A percentile compares a stretch with the other conserved stretches of the same genome.
phyloP scores from a whole-genome alignment of 192 early-diverging fungal species.

The Coemansia sp. region DNA sequence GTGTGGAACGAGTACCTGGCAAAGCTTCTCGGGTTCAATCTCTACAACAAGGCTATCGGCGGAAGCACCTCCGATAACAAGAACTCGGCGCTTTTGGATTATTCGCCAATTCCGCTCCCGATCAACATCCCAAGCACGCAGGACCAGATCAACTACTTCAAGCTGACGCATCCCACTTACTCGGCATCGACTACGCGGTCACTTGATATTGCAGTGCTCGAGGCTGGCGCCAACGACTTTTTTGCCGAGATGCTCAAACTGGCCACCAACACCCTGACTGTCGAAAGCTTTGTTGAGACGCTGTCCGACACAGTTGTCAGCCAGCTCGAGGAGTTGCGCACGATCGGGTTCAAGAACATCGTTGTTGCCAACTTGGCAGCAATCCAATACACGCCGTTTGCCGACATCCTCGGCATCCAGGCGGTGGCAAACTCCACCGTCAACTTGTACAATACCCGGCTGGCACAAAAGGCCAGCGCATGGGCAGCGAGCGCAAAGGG shows the following conservation, averaged over 20 bases:
- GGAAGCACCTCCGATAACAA: slow-evolving; percentile 31
- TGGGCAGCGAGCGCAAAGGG: slow-evolving; percentile 31
- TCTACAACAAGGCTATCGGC: slow-evolving; percentile 36
- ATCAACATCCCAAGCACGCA: slow-evolving; percentile 41
- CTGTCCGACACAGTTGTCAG: slow-evolving; percentile 20
- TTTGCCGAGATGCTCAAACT: slow-evolving; percentile 34
- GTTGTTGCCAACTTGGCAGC: slow-evolving; percentile 36
- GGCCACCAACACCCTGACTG: slow-evolving; percentile 13
- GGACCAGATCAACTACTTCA: slow-evolving; percentile 40
- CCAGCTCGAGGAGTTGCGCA: slow-evolving; percentile 38
- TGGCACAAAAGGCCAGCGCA: slow-evolving; percentile 24
- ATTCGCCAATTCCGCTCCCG: slow-evolving; percentile 8
- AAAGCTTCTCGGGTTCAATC: slow-evolving; percentile 23
- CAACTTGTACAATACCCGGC: slow-evolving; percentile 24
- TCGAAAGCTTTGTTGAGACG: slow-evolving; percentile 27
- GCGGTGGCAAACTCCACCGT: slow-evolving; percentile 28
- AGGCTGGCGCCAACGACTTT: slow-evolving; percentile 41
- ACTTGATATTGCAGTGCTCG: slow-evolving; percentile 31
- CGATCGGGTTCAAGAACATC: slow-evolving; percentile 46
- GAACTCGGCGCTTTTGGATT: slow-evolving; percentile 14
- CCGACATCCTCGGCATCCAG: slow-evolving; percentile 17
- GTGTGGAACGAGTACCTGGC: slow-evolving; percentile 46
- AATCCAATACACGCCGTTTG: slow-evolving; percentile 42
- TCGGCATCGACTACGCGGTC: slow-evolving; percentile 11
- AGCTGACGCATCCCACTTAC: slow-evolving; percentile 21